Base-by-base conservation (phyloP, 164 flowering plant species). In the Vitis vinifera region DNA sequence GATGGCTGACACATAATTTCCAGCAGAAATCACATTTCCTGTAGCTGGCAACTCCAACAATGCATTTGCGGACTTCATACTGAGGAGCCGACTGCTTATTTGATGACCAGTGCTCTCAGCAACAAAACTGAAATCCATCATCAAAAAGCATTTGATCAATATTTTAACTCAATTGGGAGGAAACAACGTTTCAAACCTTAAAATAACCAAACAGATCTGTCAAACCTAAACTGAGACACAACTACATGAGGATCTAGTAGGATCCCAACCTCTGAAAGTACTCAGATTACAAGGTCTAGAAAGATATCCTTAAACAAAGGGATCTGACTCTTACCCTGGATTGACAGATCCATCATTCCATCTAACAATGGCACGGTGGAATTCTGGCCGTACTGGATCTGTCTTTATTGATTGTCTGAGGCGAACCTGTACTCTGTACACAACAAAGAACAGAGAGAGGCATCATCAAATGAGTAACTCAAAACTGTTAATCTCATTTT, bases 101-200 rank as follows among this genome's bases (percentile, higher is more conserved):
- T 92, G 97, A 75, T 79, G 86, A 14, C 97, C 99, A 73, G 97
- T 94, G 80, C 99, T 91, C 84, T 88, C 93, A 61, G 98, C 97
- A 77, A 89, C 84, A 82, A 94, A 94, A 62, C 97, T 94, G 83
- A 72, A 75, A 71, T 56, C 15, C 58, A 69, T 12, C n/a, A 71
- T 51, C 16, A 51, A 65, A 62, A 30, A 60, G 15, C 14, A 59
- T 59, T n/a, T 51, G 55, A 31, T n/a, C 19, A 16, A 9, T 8
- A 31, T 27, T 27, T 23, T 31, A 56, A 70, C 51, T 52, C 17
- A 71, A 44, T 29, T 44, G 61, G 17, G 17, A 62, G 49, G 19
- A 27, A 4, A 1, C 8, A 59, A 11, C 29, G 2, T 59, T 59
- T 2, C 3, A 19, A 27, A 37, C 44, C 47, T 11, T 52, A 27